Evolutionary conservation across 2,329 filamentous ascomycete genomes (phyloP).

Genomic region (Colletotrichum incanum): DNA sequence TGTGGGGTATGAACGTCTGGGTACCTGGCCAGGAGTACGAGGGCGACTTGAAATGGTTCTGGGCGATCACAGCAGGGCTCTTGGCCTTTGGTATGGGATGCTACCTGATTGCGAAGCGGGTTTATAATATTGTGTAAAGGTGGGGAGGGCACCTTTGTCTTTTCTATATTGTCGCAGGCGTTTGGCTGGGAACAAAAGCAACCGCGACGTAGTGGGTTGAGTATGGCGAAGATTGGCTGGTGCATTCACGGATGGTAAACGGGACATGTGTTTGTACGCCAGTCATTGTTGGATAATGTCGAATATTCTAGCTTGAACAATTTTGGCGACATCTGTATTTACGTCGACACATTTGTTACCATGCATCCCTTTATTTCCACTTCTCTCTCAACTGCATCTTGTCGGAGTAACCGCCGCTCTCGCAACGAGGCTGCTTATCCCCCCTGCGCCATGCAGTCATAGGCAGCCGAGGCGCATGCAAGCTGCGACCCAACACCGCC

Average conservation of each 20-base stretch:
- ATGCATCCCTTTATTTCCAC: background rate
- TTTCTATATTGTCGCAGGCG: background rate
- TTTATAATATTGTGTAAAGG: conserved; percentile 82
- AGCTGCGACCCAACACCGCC: background rate
- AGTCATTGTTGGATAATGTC: conserved; percentile 24
- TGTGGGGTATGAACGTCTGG: conserved; percentile 99
- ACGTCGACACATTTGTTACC: no score
- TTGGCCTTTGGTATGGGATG: conserved; percentile 85
- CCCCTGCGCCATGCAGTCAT: background rate
- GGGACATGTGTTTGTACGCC: conserved; percentile 33
- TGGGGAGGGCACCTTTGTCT: background rate
- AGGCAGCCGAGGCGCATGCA: background rate
- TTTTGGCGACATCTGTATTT: background rate
- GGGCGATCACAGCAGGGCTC: conserved; percentile 80
- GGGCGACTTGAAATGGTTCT: conserved; percentile 82
- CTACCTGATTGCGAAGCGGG: conserved; percentile 86
- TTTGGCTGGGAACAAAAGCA: conserved; percentile 30
- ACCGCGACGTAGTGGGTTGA: background rate
- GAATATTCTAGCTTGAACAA: background rate
- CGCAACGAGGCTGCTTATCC: background rate
- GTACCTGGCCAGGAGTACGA: conserved; percentile 93
- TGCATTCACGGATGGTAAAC: conserved; percentile 41
- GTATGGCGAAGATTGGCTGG: conserved; percentile 15
- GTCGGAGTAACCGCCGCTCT: background rate
- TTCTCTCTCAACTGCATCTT: background rate